Evolutionary conservation across 768 basidiomycete species (phyloP).

Genomic region (Porpolomopsis calyptriformis): DNA sequence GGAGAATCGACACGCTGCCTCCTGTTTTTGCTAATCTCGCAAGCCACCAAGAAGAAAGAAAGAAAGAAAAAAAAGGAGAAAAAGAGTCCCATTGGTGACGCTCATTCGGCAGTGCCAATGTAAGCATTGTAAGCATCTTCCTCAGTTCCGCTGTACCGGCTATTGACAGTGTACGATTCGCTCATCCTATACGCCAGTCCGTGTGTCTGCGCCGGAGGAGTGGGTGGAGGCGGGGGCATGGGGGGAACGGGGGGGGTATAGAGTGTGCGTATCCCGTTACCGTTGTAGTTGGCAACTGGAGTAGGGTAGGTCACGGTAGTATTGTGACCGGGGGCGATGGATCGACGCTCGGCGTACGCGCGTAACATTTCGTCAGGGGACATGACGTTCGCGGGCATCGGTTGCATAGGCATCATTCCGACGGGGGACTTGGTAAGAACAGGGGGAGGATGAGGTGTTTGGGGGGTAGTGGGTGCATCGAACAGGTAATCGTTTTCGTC

Average conservation of each 20-base stretch:
- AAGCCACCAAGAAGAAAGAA: no score
- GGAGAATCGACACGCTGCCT: no score
- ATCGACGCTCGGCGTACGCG: conserved; percentile 47
- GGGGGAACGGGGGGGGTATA: conserved; percentile 4
- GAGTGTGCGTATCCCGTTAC: conserved; percentile 8
- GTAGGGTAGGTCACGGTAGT: conserved; percentile 2
- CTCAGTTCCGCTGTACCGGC: neutral
- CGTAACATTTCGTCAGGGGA: conserved; percentile 69
- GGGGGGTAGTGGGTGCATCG: conserved; percentile 15
- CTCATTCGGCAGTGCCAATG: conserved; percentile 7
- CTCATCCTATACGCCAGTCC: neutral
- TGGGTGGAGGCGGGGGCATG: neutral
- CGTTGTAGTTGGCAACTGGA: conserved; percentile 3
- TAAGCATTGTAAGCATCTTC: conserved; percentile 4
- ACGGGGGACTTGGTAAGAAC: conserved; percentile 4
- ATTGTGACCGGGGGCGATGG: neutral
- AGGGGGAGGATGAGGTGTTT: conserved; percentile 13
- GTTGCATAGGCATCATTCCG: conserved; percentile 22
- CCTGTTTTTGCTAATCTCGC: no score
- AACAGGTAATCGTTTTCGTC: conserved; percentile 38
- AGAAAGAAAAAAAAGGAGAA: no score
- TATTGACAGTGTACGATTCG: neutral
- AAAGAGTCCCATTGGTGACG: neutral
- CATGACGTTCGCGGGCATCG: conserved; percentile 30
- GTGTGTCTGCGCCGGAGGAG: neutral